Evolutionary conservation across 2,329 filamentous ascomycete genomes (phyloP).

Genomic region (Fusarium nanum): DNA sequence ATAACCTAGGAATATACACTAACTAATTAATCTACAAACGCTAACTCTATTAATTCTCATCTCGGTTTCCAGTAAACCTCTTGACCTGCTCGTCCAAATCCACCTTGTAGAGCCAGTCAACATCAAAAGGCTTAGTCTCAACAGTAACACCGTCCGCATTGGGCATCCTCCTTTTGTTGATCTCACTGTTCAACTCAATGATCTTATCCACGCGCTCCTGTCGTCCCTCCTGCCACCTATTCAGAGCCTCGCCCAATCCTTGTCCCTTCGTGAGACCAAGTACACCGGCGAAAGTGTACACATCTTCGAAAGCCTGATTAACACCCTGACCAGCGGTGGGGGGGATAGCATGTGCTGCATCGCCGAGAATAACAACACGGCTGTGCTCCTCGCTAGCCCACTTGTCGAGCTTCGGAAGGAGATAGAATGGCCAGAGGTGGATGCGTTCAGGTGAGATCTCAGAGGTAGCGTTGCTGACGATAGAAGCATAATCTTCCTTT

Average conservation of each 20-base stretch:
- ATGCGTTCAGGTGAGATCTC: slow-evolving; percentile 49
- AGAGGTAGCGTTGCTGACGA: slow-evolving; percentile 52
- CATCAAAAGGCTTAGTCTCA: slow-evolving; percentile 48
- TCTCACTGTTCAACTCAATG: slow-evolving; percentile 59
- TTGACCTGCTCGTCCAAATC: slow-evolving; percentile 53
- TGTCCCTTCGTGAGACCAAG: slow-evolving; percentile 45
- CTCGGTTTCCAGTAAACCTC: slow-evolving; percentile 10
- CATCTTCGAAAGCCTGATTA: slow-evolving; percentile 63
- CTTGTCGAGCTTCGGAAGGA: slow-evolving; percentile 58
- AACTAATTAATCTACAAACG: too few relatives aligned
- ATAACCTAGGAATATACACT: too few relatives aligned
- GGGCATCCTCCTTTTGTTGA: slow-evolving; percentile 61
- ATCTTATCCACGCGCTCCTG: slow-evolving; percentile 61
- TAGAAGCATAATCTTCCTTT: slow-evolving; percentile 52
- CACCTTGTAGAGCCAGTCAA: slow-evolving; percentile 58
- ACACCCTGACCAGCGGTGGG: slow-evolving; percentile 60
- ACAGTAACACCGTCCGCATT: slow-evolving; percentile 41
- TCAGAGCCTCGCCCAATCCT: not conserved
- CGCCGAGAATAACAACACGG: slow-evolving; percentile 59
- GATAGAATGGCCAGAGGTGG: slow-evolving; percentile 63
- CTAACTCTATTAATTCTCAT: too few relatives aligned
- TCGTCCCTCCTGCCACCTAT: slow-evolving; percentile 60
- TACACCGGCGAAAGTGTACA: slow-evolving; percentile 58
- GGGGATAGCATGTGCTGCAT: slow-evolving; percentile 62
- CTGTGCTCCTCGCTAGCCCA: slow-evolving; percentile 52